Conservation (phyloP, 768 basidiomycete genomes). For the Zangia roseola region DNA sequence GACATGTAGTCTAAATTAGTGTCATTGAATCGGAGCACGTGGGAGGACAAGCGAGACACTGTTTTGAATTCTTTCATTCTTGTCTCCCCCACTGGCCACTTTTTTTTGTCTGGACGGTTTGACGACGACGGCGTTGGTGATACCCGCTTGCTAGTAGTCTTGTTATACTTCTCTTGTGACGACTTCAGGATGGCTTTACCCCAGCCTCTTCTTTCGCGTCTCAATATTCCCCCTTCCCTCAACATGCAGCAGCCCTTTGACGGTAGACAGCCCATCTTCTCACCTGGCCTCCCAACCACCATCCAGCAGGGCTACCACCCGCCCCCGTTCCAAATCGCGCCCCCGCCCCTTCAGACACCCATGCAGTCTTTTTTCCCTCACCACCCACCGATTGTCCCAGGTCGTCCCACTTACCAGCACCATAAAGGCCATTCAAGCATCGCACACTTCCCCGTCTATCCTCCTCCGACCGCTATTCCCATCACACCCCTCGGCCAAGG, state of each 20-base stretch:
- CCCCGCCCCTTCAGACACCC: constrained; percentile 60
- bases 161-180: too few species aligned
- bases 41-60: constrained; percentile 12
- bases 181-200: too few species aligned
- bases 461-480: constrained; percentile 53
- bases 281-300: constrained; percentile 62
- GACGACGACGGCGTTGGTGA: constrained; percentile 11
- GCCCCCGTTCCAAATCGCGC: constrained; percentile 43
- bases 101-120: neutral
- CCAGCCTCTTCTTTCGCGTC: constrained; percentile 53
- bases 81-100: neutral
- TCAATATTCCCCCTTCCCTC: constrained; percentile 56
- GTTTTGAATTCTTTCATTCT: constrained; percentile 1
- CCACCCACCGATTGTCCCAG: constrained; percentile 48
- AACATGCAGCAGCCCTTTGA: constrained; percentile 56
- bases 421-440: constrained; percentile 58
- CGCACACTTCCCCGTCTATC: constrained; percentile 61
- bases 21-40: constrained; percentile 11
- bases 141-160: too few species aligned
- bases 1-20: constrained; percentile 36
- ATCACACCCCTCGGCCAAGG: constrained; percentile 60
- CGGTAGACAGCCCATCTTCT: constrained; percentile 51
- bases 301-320: constrained; percentile 60
- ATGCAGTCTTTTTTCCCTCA: constrained; percentile 67
- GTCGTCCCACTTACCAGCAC: constrained; percentile 49